Percentiles rank a stretch among this genome's conserved stretches.
Evolutionary conservation across 768 basidiomycete species (phyloP).

Genomic region (Mycena vitilis): DNA sequence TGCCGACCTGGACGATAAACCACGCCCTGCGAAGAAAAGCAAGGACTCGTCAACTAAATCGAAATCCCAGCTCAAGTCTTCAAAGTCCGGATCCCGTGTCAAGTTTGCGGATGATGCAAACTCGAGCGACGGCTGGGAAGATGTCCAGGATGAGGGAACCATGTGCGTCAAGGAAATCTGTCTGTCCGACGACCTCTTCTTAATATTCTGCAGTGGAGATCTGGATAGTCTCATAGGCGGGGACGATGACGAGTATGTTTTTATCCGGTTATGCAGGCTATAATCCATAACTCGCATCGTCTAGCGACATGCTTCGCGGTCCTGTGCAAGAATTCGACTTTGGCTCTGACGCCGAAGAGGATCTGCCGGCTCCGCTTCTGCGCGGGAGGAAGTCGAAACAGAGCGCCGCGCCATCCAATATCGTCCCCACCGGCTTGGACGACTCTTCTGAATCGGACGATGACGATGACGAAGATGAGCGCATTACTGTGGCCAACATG

Average conservation of each 20-base stretch:
- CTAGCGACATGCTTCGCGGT: conserved; percentile 62
- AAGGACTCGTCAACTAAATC: conserved; percentile 49
- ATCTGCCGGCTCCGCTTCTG: conserved; percentile 47
- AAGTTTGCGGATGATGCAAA: conserved; percentile 43
- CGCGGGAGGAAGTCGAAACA: conserved; percentile 65
- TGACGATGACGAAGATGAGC: conserved; percentile 54
- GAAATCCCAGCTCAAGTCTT: conserved; percentile 39
- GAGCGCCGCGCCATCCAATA: conserved; percentile 57
- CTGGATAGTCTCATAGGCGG: conserved; percentile 63
- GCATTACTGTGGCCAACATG: conserved; percentile 83
- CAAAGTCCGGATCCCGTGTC: conserved; percentile 41
- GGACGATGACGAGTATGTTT: conserved; percentile 55
- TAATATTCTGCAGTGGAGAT: conserved; percentile 48
- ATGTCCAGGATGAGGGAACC: conserved; percentile 62
- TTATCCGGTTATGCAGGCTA: background rate
- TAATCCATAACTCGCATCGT: conserved; percentile 29
- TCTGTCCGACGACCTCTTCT: conserved; percentile 27
- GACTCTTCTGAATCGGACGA: conserved; percentile 60
- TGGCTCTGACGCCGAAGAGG: conserved; percentile 69
- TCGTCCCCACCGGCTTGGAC: conserved; percentile 64
- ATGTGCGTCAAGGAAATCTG: conserved; percentile 58
- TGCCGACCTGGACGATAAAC: conserved; percentile 46
- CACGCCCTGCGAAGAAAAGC: conserved; percentile 57
- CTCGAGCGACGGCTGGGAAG: conserved; percentile 71
- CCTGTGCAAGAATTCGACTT: conserved; percentile 72